Evolutionary conservation across 2,329 filamentous ascomycete genomes (phyloP).

Genomic region (Elsinoe perseae): DNA sequence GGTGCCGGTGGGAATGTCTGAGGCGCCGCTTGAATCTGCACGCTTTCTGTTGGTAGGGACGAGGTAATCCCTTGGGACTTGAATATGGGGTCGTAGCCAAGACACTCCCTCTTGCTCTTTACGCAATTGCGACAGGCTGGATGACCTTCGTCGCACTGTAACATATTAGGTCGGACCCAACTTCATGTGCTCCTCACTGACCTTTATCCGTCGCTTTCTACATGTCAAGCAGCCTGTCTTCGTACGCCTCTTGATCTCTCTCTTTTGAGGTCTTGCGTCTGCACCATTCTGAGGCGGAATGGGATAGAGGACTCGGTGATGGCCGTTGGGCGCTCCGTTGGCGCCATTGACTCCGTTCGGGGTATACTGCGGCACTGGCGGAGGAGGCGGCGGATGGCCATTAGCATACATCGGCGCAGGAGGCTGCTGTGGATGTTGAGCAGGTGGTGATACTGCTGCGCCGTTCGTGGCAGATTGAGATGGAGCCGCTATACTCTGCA

Average conservation of each 20-base stretch:
- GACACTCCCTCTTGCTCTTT: slow-evolving; percentile 79
- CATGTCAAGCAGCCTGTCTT: slow-evolving; percentile 59
- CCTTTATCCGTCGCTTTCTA: slow-evolving; percentile 64
- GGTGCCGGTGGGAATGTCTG: neutral
- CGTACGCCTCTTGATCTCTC: slow-evolving; percentile 68
- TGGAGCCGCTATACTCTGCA: neutral
- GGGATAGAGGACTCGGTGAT: slow-evolving; percentile 45
- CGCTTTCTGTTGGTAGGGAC: neutral
- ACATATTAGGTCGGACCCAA: neutral
- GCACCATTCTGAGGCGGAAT: slow-evolving; percentile 45
- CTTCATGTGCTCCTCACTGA: slow-evolving; percentile 29
- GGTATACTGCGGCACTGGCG: slow-evolving; percentile 20
- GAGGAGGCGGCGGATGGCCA: slow-evolving; percentile 15
- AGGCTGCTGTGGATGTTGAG: slow-evolving; percentile 22
- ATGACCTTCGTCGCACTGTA: slow-evolving; percentile 89
- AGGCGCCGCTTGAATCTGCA: neutral
- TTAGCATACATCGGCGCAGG: slow-evolving; percentile 18
- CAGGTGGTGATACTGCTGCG: slow-evolving; percentile 18
- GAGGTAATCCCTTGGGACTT: slow-evolving; percentile 36
- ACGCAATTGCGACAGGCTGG: slow-evolving; percentile 85
- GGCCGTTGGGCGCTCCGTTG: slow-evolving; percentile 21
- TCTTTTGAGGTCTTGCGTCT: slow-evolving; percentile 57
- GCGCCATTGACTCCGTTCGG: slow-evolving; percentile 22
- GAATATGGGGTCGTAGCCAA: slow-evolving; percentile 83
- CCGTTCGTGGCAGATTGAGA: slow-evolving; percentile 18